Base-by-base conservation (phyloP, 148 eudicot genomes). In the Fagopyrum homotropicum region DNA sequence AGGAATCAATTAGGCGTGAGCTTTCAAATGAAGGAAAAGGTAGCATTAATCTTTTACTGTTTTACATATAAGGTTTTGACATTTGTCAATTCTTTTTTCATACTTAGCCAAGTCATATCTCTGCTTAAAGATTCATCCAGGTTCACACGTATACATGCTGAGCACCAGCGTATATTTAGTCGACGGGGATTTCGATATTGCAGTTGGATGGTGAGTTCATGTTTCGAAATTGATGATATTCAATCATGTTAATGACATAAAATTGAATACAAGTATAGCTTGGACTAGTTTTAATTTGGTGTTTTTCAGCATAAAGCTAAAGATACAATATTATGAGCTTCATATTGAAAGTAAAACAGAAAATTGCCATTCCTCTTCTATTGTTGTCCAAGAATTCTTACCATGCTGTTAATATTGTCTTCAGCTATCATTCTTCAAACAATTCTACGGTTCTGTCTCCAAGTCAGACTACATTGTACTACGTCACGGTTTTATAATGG, bases 401-500 rank as follows among this genome's bases (percentile, higher is more conserved):
- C 44, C 47, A 15, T 70, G 73, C 3, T 17, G 7, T 9, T 69
- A 40, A 40, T 14, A 72, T 75, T 54, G 74, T 78, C 73, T 78
- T 72, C 78, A 94, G 98, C 78, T 82, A 61, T 89, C 98, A 50
- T 94, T 90, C 75, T 82, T 91, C 88, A 94, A 94, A 75, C 98
- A 94, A 74, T 94, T 94, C 60, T 88, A 90, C 74, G 91, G 92
- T 9, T 94, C 98, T 75, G 88, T 94, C 59, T 83, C 87, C 35
- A 90, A 88, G 86, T 79, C 96, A 9, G 98, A 94, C 80, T 94
- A 94, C 78, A 55, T 86, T 80, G 90, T 88, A 43, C 81, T 94
- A 54, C 87, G 98, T 73, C 75, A 86, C 56, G 98, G 97, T 75
- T 94, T 94, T 76, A 86, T 94, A 63, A 79, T 80, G 85, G 98